Percentiles rank a stretch among this genome's conserved stretches.
Conservation (phyloP, 305 asterid genomes). For the Fraxinus floribunda region DNA sequence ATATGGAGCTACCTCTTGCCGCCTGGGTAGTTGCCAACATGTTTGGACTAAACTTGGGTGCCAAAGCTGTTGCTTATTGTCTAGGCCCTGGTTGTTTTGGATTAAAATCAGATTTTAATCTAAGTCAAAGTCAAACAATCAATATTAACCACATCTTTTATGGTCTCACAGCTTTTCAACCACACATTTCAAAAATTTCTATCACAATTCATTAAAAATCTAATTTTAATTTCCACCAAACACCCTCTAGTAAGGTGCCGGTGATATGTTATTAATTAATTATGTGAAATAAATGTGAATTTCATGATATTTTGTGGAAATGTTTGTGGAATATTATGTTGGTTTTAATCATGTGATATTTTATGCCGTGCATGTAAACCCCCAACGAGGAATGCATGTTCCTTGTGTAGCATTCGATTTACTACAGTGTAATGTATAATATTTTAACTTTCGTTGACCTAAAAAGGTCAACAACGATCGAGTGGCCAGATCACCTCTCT, state of each 20-base stretch:
- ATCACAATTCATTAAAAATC: too few relatives aligned
- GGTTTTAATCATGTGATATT: not conserved
- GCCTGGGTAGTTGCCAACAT: not conserved
- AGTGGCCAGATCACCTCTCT: not conserved
- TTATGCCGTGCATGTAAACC: not conserved
- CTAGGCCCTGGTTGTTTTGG: too few relatives aligned
- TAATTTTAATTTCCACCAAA: too few relatives aligned
- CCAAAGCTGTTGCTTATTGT: not conserved
- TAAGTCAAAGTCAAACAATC: too few relatives aligned
- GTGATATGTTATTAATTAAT: not conserved
- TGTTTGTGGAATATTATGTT: not conserved
- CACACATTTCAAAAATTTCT: too few relatives aligned
- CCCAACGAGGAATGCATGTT: not conserved
- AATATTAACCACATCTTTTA: too few relatives aligned
- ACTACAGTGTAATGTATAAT: not conserved
- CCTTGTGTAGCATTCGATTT: not conserved
- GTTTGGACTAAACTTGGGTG: not conserved
- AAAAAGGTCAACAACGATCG: too few relatives aligned
- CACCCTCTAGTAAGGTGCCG: not conserved
- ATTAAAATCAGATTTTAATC: too few relatives aligned
- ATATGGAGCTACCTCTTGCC: not conserved
- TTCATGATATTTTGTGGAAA: not conserved
- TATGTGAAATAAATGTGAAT: not conserved
- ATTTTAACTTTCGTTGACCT: not conserved
- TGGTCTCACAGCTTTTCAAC: too few relatives aligned